Evolutionary conservation across 2,329 filamentous ascomycete genomes (phyloP).

Genomic region (Botrytis hyacinthi): DNA sequence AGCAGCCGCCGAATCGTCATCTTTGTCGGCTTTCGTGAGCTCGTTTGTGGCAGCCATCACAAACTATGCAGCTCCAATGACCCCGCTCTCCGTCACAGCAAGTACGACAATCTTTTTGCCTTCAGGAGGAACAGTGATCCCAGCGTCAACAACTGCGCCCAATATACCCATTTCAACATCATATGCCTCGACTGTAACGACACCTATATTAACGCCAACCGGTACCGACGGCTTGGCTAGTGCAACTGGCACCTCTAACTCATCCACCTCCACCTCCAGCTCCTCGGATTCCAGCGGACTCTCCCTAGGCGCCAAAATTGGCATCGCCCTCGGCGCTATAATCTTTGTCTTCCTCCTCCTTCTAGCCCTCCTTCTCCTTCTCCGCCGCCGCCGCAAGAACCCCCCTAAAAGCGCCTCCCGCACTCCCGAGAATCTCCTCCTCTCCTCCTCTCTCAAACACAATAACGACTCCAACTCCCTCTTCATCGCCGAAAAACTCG

Average conservation of each 20-base stretch:
- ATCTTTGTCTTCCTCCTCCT: slow-evolving; percentile 4
- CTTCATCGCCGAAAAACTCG: slow-evolving; percentile 3
- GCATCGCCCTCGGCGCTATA: slow-evolving; percentile 14
- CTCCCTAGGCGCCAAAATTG: slow-evolving; percentile 17
- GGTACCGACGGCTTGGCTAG: neutral
- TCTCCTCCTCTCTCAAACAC: neutral
- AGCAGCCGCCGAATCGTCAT: neutral
- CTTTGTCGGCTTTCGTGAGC: neutral
- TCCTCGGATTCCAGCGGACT: neutral
- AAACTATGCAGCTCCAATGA: neutral
- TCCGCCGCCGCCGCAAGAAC: slow-evolving; percentile 5
- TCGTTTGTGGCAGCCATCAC: neutral
- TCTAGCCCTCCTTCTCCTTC: slow-evolving; percentile 5
- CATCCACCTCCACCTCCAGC: neutral
- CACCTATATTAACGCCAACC: neutral
- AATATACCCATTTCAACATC: neutral
- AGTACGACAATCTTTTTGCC: neutral
- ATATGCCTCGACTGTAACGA: neutral
- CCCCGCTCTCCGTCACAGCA: neutral
- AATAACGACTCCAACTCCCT: slow-evolving; percentile 7
- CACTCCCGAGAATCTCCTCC: slow-evolving; percentile 15
- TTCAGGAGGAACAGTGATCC: neutral
- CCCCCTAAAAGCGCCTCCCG: neutral
- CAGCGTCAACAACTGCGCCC: neutral
- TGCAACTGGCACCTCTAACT: neutral